Base-by-base conservation (phyloP, 768 basidiomycete species). In the Candolleomyces eurysporus region DNA sequence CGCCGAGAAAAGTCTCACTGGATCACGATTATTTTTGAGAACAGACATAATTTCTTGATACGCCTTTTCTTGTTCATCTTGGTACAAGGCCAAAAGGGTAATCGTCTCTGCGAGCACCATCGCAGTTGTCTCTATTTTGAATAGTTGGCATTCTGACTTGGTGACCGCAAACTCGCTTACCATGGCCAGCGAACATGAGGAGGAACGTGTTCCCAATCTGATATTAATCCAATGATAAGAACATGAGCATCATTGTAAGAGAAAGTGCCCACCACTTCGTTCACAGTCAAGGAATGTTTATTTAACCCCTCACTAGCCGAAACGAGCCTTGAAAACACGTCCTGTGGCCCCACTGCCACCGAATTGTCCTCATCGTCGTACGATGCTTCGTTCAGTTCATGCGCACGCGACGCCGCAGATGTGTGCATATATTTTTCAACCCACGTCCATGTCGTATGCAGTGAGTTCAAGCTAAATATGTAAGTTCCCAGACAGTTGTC, bases 51-150 rank as follows among this genome's bases (percentile, higher is more conserved):
- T 58, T 48, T 64, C 63, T 4, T 49, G 22, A 48, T 61, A 59
- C 5, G 63, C 60, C 31, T 58, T 61, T 26, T 48, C 39, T 48
- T 64, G 63, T 32, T 61, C 63, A 8, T 61, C 57, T 21, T 42
- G 60, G 31, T 64, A 19, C 5, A 64, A 13, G 10, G 60, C 63
- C 9, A 64, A 57, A 26, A 32, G 58, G 10, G 60, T 43, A 11
- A 61, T n/a, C 4, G 60, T 58, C 11, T 48, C 60, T 16, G 63
- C 50, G 7, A n/a, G n/a, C n/a, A n/a, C n/a, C n/a, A n/a, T n/a
- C n/a, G n/a, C n/a, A n/a, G n/a, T n/a, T n/a, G n/a, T n/a, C n/a
- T n/a, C n/a, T n/a, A n/a, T n/a, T n/a, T n/a, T n/a, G n/a, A n/a
- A n/a, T n/a, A n/a, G n/a, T n/a, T n/a, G n/a, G n/a, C 6, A 36